Evolutionary conservation across 2,329 filamentous ascomycete genomes (phyloP), one percentile per base, ranked within the genome.

Genomic region (Purpureocillium takamizusanense): DNA sequence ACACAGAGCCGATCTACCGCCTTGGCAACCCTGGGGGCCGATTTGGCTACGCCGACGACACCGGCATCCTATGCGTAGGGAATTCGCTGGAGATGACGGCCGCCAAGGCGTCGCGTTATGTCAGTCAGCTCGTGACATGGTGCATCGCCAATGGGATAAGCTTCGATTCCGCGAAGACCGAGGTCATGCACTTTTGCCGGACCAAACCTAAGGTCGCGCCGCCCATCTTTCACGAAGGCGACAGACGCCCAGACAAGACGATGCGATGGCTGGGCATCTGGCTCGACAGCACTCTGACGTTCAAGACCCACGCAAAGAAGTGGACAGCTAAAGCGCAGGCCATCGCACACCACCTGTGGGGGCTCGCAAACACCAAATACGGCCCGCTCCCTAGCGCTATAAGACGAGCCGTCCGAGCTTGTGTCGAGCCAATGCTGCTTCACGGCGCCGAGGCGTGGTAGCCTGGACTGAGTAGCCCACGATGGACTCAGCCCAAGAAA

Each of bases 171-270:
- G 39, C 35, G 4, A 52, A 52, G 33, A 48, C 46, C 17, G 42
- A 52, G 34, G 42, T 49, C 3, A 49, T 52, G 15, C 41, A 52
- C 32, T 48, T 51, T 33, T 37, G 39, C 6, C 33, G 23, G 29
- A 41, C 35, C 11, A 29, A 15, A 34, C 32, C 33, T 21, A 39
- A 15, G 25, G 37, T 10, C 16, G 5, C 28, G 36, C 29, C 36
- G 44, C 32, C 23, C 10, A 10, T 25, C 21, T 25, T 25, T 10
- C 21, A 31, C 18, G 31, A 36, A 17, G 33, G 18, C 4, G 23
- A 33, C 8, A 41, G 37, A 13, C 16, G 37, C 18, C 33, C 39
- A 6, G 34, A 35, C 23, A n/a, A 16, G 14, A 17, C 16, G 12
- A 34, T 34, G 12, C 9, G n/a, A 4, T 34, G 21, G 32, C 32